phyloP scores from a whole-genome alignment of 192 early-diverging fungal genomes.

The Backusella tuberculispora region DNA sequence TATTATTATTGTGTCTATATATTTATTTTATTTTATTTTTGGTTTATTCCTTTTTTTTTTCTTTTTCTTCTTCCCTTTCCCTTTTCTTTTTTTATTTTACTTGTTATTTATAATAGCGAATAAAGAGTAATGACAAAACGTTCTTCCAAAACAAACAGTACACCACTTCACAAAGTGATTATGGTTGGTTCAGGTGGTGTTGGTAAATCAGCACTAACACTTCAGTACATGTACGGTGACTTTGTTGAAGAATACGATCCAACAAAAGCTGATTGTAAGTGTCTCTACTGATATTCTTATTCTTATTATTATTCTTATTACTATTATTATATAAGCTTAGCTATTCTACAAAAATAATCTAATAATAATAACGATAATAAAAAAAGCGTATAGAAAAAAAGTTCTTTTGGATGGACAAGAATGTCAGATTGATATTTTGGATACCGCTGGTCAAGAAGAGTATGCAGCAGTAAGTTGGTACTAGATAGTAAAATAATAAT shows the following conservation, averaged over 20 bases:
- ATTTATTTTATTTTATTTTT: background rate
- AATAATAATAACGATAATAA: background rate
- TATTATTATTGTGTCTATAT: too few species aligned
- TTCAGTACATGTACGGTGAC: slow-evolving; percentile 93
- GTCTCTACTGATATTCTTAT: background rate
- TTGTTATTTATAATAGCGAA: background rate
- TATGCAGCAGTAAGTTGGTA: slow-evolving; percentile 73
- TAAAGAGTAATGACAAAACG: slow-evolving; percentile 66
- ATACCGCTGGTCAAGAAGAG: slow-evolving; percentile 91
- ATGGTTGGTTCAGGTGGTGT: slow-evolving; percentile 93
- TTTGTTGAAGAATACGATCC: slow-evolving; percentile 96
- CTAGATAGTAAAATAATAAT: background rate
- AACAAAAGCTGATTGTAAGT: slow-evolving; percentile 81
- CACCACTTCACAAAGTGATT: slow-evolving; percentile 88
- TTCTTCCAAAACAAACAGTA: slow-evolving; percentile 53
- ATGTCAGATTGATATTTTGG: slow-evolving; percentile 88
- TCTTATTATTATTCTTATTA: background rate
- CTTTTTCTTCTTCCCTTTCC: background rate
- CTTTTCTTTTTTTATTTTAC: background rate
- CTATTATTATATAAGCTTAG: background rate
- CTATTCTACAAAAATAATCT: background rate
- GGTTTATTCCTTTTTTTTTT: background rate
- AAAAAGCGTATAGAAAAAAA: slow-evolving; percentile 78
- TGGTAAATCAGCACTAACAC: slow-evolving; percentile 86
- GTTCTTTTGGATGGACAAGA: slow-evolving; percentile 71